Evolutionary conservation across 129 eudicot species (phyloP).

Genomic region (Chrysanthemum makinoi): DNA sequence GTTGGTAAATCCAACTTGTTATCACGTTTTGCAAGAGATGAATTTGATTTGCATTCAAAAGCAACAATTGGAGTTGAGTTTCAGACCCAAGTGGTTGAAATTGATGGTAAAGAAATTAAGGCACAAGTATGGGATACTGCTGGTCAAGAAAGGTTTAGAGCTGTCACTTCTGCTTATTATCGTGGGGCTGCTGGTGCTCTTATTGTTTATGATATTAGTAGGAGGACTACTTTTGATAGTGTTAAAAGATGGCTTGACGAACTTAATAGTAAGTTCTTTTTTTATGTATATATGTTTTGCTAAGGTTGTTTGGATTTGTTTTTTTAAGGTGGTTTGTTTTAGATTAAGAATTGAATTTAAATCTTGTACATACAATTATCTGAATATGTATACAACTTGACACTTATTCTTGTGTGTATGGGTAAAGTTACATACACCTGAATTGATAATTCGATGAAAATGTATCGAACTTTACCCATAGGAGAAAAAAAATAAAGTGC

Average conservation of each 20-base stretch:
- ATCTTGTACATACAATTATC: too few species aligned
- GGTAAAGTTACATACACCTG: too few species aligned
- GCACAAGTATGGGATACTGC: constrained; percentile 99
- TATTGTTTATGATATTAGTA: constrained; percentile 73
- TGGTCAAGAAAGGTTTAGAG: constrained; percentile 93
- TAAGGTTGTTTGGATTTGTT: neutral
- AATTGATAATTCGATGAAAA: too few species aligned
- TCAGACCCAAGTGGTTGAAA: constrained; percentile 77
- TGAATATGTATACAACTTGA: too few species aligned
- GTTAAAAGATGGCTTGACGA: constrained; percentile 84
- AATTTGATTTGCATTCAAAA: constrained; percentile 79
- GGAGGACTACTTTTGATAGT: constrained; percentile 72
- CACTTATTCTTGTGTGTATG: too few species aligned
- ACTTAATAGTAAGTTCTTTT: constrained; percentile 57
- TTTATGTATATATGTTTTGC: neutral
- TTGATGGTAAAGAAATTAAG: constrained; percentile 83
- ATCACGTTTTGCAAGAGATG: constrained; percentile 74
- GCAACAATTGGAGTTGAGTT: constrained; percentile 97
- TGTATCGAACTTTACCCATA: too few species aligned
- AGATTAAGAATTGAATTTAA: too few species aligned
- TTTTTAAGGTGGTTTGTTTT: neutral
- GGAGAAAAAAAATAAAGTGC: too few species aligned
- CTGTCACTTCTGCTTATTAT: constrained; percentile 95
- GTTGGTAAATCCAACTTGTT: constrained; percentile 77
- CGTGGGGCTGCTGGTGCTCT: constrained; percentile 98